Evolutionary conservation across 2,329 filamentous ascomycete species (phyloP), one percentile per base, ranked within the genome.

Genomic region (Fusarium lyarnte): DNA sequence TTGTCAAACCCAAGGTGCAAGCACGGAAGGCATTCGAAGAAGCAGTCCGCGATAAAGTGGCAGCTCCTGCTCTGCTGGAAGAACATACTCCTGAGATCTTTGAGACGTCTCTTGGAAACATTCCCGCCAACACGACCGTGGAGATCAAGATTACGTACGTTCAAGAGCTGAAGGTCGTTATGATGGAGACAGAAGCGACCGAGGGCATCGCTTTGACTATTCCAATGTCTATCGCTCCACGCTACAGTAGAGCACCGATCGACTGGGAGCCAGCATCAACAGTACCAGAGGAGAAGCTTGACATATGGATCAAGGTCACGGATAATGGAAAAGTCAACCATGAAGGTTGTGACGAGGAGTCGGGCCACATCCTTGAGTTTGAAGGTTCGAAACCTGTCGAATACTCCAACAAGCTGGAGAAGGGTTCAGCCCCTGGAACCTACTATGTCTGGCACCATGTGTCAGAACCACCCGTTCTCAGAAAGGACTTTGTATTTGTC

Each of bases 81-180:
- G 47, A 60, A 1, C 58, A 60, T 8, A 60, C 58, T 0, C 58
- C 58, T 0, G 58, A 60, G 16, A 36, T 60, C 8, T 60, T 60
- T 16, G 47, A 60, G 19, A 60, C 47, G 0, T 55, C 47, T 0
- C 36, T 60, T 2, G 58, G 58, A 0, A 60, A 55, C 6, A 36
- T 60, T 0, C 58, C 58, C 3, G 13, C 58, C 0, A 23, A 19
- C 0, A 43, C 29, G 0, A 31, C 19, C 0, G n/a, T 54, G 1
- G 47, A 60, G 29, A 23, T 60, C 6, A 60, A 29, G 10, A 43
- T 54, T 0, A 9, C 12, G 0, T 60, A 54, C 5, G 16, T 29
- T 2, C 58, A 60, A 17, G 58, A 60, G 47, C 3, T 60, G 0
- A 60, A 36, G 4, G 19, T 60, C 0, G 58, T 43, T 21, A 55